A percentile compares a stretch with the other conserved stretches of the same genome.
Conservation (phyloP, 73 alveolate species). For the Effrenium voratum region DNA sequence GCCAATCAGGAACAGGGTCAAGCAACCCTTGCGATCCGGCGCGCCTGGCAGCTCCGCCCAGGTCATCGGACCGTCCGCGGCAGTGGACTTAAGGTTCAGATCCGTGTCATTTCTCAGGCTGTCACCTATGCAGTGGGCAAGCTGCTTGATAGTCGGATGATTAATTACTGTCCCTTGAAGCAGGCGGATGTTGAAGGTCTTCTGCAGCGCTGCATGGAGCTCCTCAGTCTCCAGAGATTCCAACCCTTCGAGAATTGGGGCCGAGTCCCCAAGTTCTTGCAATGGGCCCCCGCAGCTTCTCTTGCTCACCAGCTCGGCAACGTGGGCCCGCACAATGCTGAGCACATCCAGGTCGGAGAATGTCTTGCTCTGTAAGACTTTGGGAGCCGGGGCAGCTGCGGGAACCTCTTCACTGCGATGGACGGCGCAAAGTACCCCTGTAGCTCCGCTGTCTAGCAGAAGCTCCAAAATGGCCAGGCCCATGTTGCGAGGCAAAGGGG, state of each 20-base stretch:
- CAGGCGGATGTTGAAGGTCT: not conserved
- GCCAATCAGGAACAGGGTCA: slow-evolving; percentile 12
- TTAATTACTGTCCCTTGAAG: not conserved
- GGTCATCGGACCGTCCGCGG: not conserved
- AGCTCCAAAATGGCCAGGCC: not conserved
- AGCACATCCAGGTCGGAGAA: not conserved
- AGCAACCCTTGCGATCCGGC: not conserved
- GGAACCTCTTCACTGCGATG: not conserved
- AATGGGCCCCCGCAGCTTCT: too few species aligned
- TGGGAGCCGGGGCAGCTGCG: not conserved
- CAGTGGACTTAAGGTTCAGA: too few species aligned
- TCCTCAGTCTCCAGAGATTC: not conserved
- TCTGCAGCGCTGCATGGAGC: not conserved
- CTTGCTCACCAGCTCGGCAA: too few species aligned
- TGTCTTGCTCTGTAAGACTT: too few species aligned
- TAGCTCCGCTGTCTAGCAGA: too few species aligned
- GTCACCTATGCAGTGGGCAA: not conserved
- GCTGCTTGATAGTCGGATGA: not conserved
- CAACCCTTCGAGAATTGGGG: not conserved
- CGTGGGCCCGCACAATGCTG: not conserved
- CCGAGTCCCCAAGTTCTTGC: not conserved
- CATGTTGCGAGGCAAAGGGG: not conserved
- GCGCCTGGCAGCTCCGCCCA: slow-evolving; percentile 1
- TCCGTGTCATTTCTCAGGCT: not conserved
- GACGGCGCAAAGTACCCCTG: not conserved